Conservation (phyloP, 768 basidiomycete species). For the Thelephora ganbajun region DNA sequence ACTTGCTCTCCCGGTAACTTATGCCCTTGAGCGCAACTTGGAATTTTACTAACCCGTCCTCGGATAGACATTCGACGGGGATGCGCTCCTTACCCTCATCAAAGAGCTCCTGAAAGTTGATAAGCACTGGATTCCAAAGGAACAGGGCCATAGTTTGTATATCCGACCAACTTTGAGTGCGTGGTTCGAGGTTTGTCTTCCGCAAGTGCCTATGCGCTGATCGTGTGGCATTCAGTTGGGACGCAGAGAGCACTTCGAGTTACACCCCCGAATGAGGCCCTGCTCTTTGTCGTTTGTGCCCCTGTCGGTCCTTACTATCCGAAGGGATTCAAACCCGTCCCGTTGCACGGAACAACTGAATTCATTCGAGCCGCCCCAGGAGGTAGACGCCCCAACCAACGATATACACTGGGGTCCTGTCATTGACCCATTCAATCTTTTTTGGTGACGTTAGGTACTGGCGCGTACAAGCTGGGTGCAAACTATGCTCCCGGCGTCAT, state of each 20-base stretch:
- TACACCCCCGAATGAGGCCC: constrained; percentile 39
- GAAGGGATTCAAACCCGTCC: constrained; percentile 80
- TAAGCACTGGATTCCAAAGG: constrained; percentile 81
- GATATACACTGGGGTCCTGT: too few relatives aligned
- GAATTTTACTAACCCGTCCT: background rate
- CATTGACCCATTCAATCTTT: background rate
- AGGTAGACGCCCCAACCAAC: constrained; percentile 12
- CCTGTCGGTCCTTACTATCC: constrained; percentile 72
- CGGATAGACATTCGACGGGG: constrained; percentile 59
- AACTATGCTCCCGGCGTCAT: constrained; percentile 85
- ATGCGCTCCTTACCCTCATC: constrained; percentile 62
- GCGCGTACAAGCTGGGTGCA: constrained; percentile 75
- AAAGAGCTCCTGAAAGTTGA: constrained; percentile 78
- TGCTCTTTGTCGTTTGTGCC: constrained; percentile 49
- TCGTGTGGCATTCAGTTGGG: constrained; percentile 37
- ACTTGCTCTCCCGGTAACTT: constrained; percentile 58
- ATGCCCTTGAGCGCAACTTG: background rate
- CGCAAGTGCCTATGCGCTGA: constrained; percentile 12
- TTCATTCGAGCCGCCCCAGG: constrained; percentile 34
- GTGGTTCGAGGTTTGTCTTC: constrained; percentile 4
- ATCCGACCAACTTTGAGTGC: constrained; percentile 67
- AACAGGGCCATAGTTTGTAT: constrained; percentile 83
- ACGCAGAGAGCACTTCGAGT: constrained; percentile 44
- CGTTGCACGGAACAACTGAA: constrained; percentile 54
- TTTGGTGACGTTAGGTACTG: constrained; percentile 39